phyloP scores from a whole-genome alignment of 2,329 filamentous ascomycete species.

The Claviceps sp. region DNA sequence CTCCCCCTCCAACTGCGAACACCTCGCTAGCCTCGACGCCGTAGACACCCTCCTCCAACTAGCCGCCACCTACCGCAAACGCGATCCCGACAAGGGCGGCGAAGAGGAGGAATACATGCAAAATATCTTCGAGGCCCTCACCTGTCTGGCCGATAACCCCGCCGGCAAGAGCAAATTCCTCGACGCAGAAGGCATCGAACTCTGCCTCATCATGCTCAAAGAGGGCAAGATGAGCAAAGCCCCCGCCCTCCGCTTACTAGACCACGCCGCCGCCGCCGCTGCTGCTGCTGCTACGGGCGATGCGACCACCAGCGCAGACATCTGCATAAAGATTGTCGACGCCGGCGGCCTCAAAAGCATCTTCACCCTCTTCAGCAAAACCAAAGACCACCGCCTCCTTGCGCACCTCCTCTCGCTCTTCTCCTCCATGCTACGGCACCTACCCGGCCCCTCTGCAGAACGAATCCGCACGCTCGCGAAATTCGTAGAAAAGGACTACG shows the following conservation, averaged over 20 bases:
- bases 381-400: slow-evolving; percentile 50
- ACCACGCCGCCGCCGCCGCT: slow-evolving; percentile 56
- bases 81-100: slow-evolving; percentile 71
- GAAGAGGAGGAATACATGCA: slow-evolving; percentile 93
- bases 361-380: slow-evolving; percentile 83
- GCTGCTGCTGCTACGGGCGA: background rate
- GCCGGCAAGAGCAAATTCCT: slow-evolving; percentile 69
- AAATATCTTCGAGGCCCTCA: slow-evolving; percentile 79
- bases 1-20: slow-evolving; percentile 49
- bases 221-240: slow-evolving; percentile 75
- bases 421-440: slow-evolving; percentile 61
- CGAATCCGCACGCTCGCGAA: slow-evolving; percentile 82
- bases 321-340: slow-evolving; percentile 68
- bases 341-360: slow-evolving; percentile 71
- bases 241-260: slow-evolving; percentile 66
- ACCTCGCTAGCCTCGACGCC: slow-evolving; percentile 52
- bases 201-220: slow-evolving; percentile 81
- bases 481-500: slow-evolving; percentile 89
- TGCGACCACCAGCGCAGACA: slow-evolving; percentile 30
- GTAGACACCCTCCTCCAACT: slow-evolving; percentile 73
- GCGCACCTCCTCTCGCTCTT: slow-evolving; percentile 83
- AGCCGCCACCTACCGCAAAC: slow-evolving; percentile 69
- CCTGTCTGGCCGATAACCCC: slow-evolving; percentile 63
- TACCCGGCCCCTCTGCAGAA: slow-evolving; percentile 64
- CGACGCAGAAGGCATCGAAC: slow-evolving; percentile 81